Percentiles rank a stretch among this genome's conserved stretches.
Conservation (phyloP, 345 rosid species). For the Brassica napus region DNA sequence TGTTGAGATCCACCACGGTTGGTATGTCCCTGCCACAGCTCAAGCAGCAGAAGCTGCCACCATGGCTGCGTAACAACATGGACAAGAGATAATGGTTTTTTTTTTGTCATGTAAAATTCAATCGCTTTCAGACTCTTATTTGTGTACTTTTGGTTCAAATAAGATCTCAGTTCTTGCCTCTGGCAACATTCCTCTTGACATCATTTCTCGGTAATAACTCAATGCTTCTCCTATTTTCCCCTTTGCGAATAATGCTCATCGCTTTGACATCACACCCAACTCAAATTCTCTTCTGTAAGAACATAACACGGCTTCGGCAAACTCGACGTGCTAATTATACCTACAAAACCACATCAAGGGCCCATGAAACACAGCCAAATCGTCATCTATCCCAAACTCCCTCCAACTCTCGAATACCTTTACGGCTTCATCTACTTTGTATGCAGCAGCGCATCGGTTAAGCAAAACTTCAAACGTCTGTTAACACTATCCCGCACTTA, state of each 20-base stretch:
- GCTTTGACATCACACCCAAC: too few relatives aligned
- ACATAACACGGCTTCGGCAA: too few relatives aligned
- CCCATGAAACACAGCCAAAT: slow-evolving; percentile 58
- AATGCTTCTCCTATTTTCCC: slow-evolving; percentile 56
- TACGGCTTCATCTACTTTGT: slow-evolving; percentile 64
- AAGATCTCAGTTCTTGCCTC: slow-evolving; percentile 65
- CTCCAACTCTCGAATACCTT: slow-evolving; percentile 52
- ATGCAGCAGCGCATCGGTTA: slow-evolving; percentile 68
- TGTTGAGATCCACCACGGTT: slow-evolving; percentile 84
- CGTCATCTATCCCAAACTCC: slow-evolving; percentile 51
- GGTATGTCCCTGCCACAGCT: slow-evolving; percentile 64
- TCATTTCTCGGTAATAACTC: slow-evolving; percentile 58
- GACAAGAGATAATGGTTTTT: not conserved
- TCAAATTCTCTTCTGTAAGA: too few relatives aligned
- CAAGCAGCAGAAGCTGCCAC: slow-evolving; percentile 26
- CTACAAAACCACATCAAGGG: slow-evolving; percentile 76
- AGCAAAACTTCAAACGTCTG: slow-evolving; percentile 52
- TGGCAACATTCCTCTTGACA: slow-evolving; percentile 60
- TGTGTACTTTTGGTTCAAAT: slow-evolving; percentile 20
- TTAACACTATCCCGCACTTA: slow-evolving; percentile 41
- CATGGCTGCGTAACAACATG: slow-evolving; percentile 34
- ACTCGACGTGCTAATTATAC: slow-evolving; percentile 47
- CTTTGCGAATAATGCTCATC: too few relatives aligned
- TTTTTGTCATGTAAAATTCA: slow-evolving; percentile 21
- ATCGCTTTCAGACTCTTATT: slow-evolving; percentile 2